Base-by-base conservation (phyloP, 768 basidiomycete species). In the Phylloporus sp. region DNA sequence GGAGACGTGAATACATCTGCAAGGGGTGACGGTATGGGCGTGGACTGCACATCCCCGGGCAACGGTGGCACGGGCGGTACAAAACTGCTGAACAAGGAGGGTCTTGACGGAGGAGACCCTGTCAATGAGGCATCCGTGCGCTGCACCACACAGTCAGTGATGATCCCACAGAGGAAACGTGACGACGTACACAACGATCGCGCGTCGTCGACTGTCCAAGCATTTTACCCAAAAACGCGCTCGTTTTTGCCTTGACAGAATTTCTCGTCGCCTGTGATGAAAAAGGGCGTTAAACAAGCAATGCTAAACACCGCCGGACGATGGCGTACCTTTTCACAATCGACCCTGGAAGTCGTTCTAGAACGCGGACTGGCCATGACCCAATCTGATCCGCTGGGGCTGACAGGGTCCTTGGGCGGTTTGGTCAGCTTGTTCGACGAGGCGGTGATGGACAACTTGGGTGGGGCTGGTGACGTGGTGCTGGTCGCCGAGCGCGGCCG, bases 181-280 rank as follows among this genome's bases (percentile, higher is more conserved):
- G 8, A 35, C 40, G 52, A 64, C 76, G 62, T 66, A 88, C 86
- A 44, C 81, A 81, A 66, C 84, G 79, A 62, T 88, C 85, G 39
- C 85, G 75, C 24, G 79, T 73, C 26, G 75, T 76, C 38, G 69
- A 73, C 55, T 82, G 77, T 4, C 86, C 86, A 31, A 84, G 67
- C 81, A 91, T 84, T 66, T 82, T 89, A 3, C 86, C 86, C 53
- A 85, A 71, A 61, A 91, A 82, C 37, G 85, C 85, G 57, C 78
- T 85, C n/a, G 86, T 87, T 63, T 87, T 90, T 29, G 80, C 76
- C 52, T 86, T 70, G 47, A 90, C 82, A 6, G 86, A 81, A 10
- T 79, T 76, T 62, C 78, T 88, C 10, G 70, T 58, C 23, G 68
- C 14, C 64, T 65, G 9, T 11, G 3, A 20, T 5, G 23, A 20